These are phyloP conservation scores for Citrullus amarus DNA, from an alignment of 306 rosid species.

Conservation along the genomic window DNA sequence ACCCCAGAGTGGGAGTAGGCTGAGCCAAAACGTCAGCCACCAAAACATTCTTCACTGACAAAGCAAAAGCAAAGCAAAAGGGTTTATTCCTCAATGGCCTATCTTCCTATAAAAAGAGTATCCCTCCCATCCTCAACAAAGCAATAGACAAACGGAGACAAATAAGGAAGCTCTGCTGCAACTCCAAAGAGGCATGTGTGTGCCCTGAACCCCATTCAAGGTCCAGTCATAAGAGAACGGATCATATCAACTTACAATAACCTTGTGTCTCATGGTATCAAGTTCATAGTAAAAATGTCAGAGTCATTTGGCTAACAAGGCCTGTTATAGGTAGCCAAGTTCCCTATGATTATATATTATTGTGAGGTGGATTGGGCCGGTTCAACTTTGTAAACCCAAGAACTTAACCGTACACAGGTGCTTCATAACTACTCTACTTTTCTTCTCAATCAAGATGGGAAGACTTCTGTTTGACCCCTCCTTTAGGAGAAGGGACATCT, in stretches of 20 bases:
- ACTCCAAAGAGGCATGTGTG: too few relatives aligned
- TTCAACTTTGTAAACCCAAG: background rate
- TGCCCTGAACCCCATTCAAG: too few relatives aligned
- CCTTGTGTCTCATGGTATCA: background rate
- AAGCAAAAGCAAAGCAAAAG: too few relatives aligned
- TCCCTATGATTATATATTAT: background rate
- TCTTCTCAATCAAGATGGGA: background rate
- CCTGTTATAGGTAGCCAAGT: background rate
- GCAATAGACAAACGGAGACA: too few relatives aligned
- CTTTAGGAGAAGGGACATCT: background rate
- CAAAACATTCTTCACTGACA: too few relatives aligned
- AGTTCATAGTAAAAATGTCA: background rate
- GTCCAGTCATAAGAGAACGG: too few relatives aligned
- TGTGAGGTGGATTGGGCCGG: background rate
- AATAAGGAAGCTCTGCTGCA: too few relatives aligned
- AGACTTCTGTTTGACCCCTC: background rate
- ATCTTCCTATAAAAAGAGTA: too few relatives aligned
- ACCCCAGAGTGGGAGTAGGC: too few relatives aligned
- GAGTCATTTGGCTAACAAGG: background rate
- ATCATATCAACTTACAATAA: background rate
- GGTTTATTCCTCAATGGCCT: too few relatives aligned
- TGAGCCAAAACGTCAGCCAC: too few relatives aligned
- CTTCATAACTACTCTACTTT: background rate
- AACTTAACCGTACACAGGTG: background rate
- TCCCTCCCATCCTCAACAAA: too few relatives aligned